Base-by-base conservation (phyloP, 2,329 filamentous ascomycete species). In the Colletotrichum coccodes region DNA sequence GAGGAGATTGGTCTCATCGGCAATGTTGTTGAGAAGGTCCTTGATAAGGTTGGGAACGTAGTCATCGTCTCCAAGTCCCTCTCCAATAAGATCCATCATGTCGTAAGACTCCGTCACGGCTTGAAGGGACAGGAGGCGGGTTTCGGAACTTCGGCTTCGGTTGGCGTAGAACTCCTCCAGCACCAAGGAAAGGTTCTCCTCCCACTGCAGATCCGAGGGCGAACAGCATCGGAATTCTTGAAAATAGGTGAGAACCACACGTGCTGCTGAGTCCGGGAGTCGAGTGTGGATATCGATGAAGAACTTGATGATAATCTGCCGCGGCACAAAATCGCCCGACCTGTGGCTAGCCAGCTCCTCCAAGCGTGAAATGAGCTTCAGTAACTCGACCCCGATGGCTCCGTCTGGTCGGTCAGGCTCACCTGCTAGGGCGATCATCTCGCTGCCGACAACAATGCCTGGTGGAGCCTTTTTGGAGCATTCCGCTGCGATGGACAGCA, bases 161-260 rank as follows among this genome's bases (percentile, higher is more conserved):
- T 93, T 88, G 47, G 86, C 85, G 72, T 92, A 90, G 74, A 94
- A 91, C 1, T 86, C 85, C 23, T 87, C 82, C 18, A 93, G 77
- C 1, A 94, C 84, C 30, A 88, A 79, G 18, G 82, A 80, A 61
- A 92, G 82, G 60, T 93, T 92, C 3, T 85, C 80, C 70, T 91
- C 85, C 92, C 92, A 94, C 40, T 88, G 83, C 53, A 85, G 79
- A 72, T 93, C 91, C 0, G 92, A 92, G 3, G 92, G 92, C 50
- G 91, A 91, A 73, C 92, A 92, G 73, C 89, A 90, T 52, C 91
- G 85, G 71, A 92, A 91, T 60, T 92, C 88, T 63, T 87, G 86
- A 71, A 91, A 92, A 75, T 93, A 89, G 50, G 89, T 86, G 49
- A 94, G 85, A 28, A 94, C 86, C 12, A 91, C 82, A 53, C 86